These are phyloP conservation scores for Arachnopeziza araneosa DNA, from an alignment of 2,329 filamentous ascomycete genomes.

Conservation along the genomic window DNA sequence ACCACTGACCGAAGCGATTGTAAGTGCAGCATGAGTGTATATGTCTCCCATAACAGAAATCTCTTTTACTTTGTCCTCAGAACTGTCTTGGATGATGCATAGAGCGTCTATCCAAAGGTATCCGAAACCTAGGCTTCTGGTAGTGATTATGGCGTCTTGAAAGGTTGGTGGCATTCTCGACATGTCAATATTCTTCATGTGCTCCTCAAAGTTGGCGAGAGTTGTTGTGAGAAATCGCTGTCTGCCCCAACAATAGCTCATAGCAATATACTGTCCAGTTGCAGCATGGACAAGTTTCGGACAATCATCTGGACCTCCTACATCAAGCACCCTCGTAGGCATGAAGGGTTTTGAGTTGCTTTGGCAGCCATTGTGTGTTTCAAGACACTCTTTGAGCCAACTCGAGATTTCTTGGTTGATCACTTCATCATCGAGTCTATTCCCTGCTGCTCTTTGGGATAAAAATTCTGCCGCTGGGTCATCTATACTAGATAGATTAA, in stretches of 20 bases:
- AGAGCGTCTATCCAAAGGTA: not conserved
- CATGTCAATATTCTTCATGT: not conserved
- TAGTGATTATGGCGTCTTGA: not conserved
- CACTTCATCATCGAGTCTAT: not conserved
- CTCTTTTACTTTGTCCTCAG: constrained; percentile 12
- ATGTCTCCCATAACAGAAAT: constrained; percentile 10
- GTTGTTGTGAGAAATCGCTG: not conserved
- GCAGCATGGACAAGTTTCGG: not conserved
- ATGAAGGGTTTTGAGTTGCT: not conserved
- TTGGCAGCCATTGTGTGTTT: not conserved
- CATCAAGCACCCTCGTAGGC: not conserved
- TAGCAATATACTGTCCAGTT: not conserved
- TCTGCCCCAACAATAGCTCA: not conserved
- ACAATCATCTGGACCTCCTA: not conserved
- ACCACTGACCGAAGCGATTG: constrained; percentile 12
- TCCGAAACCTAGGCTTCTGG: not conserved
- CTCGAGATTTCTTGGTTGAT: not conserved
- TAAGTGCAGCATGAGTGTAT: constrained; percentile 30
- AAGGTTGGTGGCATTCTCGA: not conserved
- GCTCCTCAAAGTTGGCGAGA: not conserved
- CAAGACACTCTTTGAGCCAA: not conserved
- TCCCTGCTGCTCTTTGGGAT: not conserved
- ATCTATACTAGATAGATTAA: not conserved
- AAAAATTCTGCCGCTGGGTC: not conserved
- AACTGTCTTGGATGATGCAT: constrained; percentile 4